phyloP scores from a whole-genome alignment of 495 filamentous ascomycete species.

The Cenococcum geophilum region DNA sequence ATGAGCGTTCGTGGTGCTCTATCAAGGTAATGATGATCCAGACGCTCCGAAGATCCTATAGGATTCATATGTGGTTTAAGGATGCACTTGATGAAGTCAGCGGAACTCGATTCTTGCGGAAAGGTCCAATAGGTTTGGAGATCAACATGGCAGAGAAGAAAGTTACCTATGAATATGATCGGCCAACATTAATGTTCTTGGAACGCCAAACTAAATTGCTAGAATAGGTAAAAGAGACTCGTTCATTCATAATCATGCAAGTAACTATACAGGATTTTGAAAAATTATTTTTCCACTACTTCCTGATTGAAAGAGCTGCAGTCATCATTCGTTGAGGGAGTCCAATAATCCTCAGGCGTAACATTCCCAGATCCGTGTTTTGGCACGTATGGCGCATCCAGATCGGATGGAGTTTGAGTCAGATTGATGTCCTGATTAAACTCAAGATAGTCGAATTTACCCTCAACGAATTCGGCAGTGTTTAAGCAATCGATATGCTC shows the following conservation, averaged over 20 bases:
- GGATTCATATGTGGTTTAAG: slow-evolving; percentile 13
- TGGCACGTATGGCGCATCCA: background rate
- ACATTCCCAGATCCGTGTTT: slow-evolving; percentile 3
- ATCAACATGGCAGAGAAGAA: slow-evolving; percentile 12
- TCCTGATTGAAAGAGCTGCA: background rate
- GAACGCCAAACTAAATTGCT: slow-evolving; percentile 17
- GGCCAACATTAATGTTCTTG: slow-evolving; percentile 13
- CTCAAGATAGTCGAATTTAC: slow-evolving; percentile 1
- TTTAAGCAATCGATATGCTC: slow-evolving; percentile 1
- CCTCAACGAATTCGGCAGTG: background rate
- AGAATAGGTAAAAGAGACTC: slow-evolving; percentile 5
- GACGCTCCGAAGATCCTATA: slow-evolving; percentile 14
- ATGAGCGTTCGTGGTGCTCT: slow-evolving; percentile 15
- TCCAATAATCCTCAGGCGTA: slow-evolving; percentile 1
- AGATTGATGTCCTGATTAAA: slow-evolving; percentile 5
- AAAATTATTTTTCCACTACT: background rate
- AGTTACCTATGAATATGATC: slow-evolving; percentile 7
- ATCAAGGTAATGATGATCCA: slow-evolving; percentile 17
- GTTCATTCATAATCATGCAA: slow-evolving; percentile 1
- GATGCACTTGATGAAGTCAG: slow-evolving; percentile 2
- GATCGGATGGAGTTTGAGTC: slow-evolving; percentile 4
- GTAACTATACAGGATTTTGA: background rate
- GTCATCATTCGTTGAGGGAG: background rate
- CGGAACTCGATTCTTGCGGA: background rate
- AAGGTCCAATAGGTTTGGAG: slow-evolving; percentile 6